These are phyloP conservation scores for Venturia oleaginea DNA, from an alignment of 2,329 filamentous ascomycete species.

Conservation along the genomic window DNA sequence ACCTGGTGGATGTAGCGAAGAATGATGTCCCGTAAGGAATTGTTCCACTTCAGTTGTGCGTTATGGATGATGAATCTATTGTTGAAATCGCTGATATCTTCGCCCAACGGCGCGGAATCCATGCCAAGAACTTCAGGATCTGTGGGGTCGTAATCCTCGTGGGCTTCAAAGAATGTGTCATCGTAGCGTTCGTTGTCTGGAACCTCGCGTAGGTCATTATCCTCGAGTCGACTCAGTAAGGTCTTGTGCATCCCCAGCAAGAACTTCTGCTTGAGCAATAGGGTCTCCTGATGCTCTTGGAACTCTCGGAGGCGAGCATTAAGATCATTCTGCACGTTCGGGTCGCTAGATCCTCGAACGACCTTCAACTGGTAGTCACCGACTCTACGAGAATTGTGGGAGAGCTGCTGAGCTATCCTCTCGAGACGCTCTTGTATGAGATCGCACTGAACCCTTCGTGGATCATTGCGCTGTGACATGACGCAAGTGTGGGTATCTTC, in stretches of 20 bases:
- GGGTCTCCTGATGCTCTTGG: conserved; percentile 46
- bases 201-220: conserved; percentile 45
- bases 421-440: conserved; percentile 74
- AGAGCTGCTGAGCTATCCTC: conserved; percentile 69
- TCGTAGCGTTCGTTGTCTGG: conserved; percentile 35
- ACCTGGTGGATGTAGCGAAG: conserved; percentile 96
- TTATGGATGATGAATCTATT: conserved; percentile 99
- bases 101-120: conserved; percentile 61
- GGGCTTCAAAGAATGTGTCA: conserved; percentile 38
- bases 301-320: conserved; percentile 48
- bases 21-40: conserved; percentile 88
- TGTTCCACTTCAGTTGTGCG: conserved; percentile 97
- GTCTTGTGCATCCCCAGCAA: conserved; percentile 49
- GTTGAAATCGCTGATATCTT: conserved; percentile 90
- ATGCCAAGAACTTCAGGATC: conserved; percentile 42
- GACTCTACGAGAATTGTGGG: conserved; percentile 61
- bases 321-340: conserved; percentile 36
- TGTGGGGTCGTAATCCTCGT: conserved; percentile 43
- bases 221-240: conserved; percentile 45
- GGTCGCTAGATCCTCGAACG: conserved; percentile 43
- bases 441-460: conserved; percentile 76
- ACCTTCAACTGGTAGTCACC: conserved; percentile 64
- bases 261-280: conserved; percentile 51
- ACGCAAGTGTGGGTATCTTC: conserved; percentile 92
- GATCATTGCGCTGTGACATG: conserved; percentile 69